Base-by-base conservation (phyloP, 176 grass and related monocot species). In the Pontederia paniculata region DNA sequence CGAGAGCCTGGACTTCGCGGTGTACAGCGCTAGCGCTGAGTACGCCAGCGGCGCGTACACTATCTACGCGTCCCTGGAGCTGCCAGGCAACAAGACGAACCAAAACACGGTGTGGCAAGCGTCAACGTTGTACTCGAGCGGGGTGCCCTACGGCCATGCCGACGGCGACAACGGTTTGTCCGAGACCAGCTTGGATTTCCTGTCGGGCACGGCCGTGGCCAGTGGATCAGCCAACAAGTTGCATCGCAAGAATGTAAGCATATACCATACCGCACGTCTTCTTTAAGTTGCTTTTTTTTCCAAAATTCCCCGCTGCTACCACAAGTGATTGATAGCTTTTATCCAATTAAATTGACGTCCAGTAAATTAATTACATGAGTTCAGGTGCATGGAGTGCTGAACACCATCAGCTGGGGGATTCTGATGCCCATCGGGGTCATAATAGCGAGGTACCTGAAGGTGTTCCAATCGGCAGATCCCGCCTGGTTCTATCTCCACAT, bases 401-500 rank as follows among this genome's bases (percentile, higher is more conserved):
- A 88, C 67, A 75, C 69, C 1, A 57, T 98, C 4, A 74, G 77
- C 16, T 98, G 93, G 93, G 86, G 86, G 23, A 2, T 98, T 74
- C 75, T 91, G 65, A 77, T 98, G 42, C 94, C 94, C 0, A 17
- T 78, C 0, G 94, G 94, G 70, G 86, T 72, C 57, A 98, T 93
- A 21, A 88, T 91, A 45, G 94, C 87, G 1, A 76, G 94, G 17
- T 98, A 93, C 65, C 47, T 88, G 45, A 84, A 68, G 55, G 87
- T 93, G 42, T 98, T 93, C 70, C 57, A 84, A 48, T 53, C 83
- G 0, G 83, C 84, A 9, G 87, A 98, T 56, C 94, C 94, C 2
- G 83, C 87, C 0, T 98, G 94, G 94, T 93, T 84, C 66, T 93
- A 91, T 75, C 62, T 88, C 68, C 94, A 98, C 76, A 81, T 85